These are phyloP conservation scores for Pestalotiopsis fici DNA, from an alignment of 2,329 filamentous ascomycete genomes.

Conservation along the genomic window DNA sequence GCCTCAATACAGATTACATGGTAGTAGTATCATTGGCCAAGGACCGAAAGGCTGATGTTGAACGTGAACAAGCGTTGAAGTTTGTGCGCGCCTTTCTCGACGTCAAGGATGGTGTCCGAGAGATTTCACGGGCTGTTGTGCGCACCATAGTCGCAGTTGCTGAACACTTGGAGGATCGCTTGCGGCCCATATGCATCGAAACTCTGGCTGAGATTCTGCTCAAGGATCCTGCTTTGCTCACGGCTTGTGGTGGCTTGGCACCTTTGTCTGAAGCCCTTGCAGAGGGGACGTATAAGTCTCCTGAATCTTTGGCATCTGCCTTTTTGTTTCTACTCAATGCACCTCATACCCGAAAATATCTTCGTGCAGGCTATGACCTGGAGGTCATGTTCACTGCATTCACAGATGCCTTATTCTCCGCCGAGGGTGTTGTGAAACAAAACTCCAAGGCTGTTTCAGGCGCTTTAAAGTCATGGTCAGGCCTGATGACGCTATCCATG, in stretches of 20 bases:
- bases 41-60: slow-evolving; percentile 94
- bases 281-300: slow-evolving; percentile 89
- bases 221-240: slow-evolving; percentile 77
- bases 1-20: slow-evolving; percentile 86
- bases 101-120: slow-evolving; percentile 86
- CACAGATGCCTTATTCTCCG: slow-evolving; percentile 74
- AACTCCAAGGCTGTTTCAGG: slow-evolving; percentile 92
- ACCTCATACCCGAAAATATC: slow-evolving; percentile 75
- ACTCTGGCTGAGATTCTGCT: slow-evolving; percentile 91
- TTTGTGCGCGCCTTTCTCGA: slow-evolving; percentile 94
- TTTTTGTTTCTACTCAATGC: slow-evolving; percentile 89
- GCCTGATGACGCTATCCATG: slow-evolving; percentile 84
- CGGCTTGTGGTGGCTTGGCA: slow-evolving; percentile 81
- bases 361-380: slow-evolving; percentile 87
- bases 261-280: slow-evolving; percentile 89
- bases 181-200: slow-evolving; percentile 88
- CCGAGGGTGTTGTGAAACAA: slow-evolving; percentile 69
- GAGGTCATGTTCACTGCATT: slow-evolving; percentile 90
- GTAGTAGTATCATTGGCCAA: slow-evolving; percentile 92
- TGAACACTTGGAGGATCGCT: slow-evolving; percentile 79
- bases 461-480: slow-evolving; percentile 91
- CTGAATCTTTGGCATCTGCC: slow-evolving; percentile 84
- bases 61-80: slow-evolving; percentile 94
- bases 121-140: slow-evolving; percentile 84
- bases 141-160: slow-evolving; percentile 90